Evolutionary conservation across 1,139 yeast species (phyloP).

Genomic region (Yamadazyma blattariae): DNA sequence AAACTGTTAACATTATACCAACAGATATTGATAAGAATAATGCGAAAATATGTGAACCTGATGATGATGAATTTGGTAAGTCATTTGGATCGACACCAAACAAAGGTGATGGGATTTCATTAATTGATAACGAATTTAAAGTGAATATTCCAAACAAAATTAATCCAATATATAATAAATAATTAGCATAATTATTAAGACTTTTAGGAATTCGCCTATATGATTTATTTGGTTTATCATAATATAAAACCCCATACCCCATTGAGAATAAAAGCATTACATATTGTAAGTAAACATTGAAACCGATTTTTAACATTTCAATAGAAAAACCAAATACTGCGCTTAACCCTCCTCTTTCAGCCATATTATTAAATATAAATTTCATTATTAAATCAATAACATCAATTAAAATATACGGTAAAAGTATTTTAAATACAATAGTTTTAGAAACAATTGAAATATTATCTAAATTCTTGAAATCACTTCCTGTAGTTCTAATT

Average conservation of each 20-base stretch:
- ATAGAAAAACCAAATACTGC: neutral
- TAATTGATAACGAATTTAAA: no score
- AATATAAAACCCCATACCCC: slow-evolving; percentile 41
- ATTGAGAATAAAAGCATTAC: slow-evolving; percentile 29
- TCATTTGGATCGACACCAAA: neutral
- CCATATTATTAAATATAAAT: slow-evolving; percentile 18
- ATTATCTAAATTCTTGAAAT: slow-evolving; percentile 29
- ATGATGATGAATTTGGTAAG: neutral
- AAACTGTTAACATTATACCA: slow-evolving; percentile 5
- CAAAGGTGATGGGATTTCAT: no score
- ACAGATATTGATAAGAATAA: neutral
- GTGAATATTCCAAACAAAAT: neutral
- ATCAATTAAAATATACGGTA: slow-evolving; percentile 20
- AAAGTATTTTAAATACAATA: slow-evolving; percentile 26
- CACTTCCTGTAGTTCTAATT: slow-evolving; percentile 25
- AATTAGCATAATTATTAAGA: slow-evolving; percentile 17
- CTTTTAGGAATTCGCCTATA: slow-evolving; percentile 26
- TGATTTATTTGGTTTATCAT: slow-evolving; percentile 24
- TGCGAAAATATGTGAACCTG: neutral
- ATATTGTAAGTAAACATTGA: slow-evolving; percentile 10
- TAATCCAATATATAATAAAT: neutral
- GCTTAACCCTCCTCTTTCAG: neutral
- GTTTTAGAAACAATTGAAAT: slow-evolving; percentile 34
- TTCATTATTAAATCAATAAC: slow-evolving; percentile 12
- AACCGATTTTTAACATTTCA: slow-evolving; percentile 1